These are phyloP conservation scores for Gelatoporia subvermispora DNA, from an alignment of 768 basidiomycete genomes.

Conservation along the genomic window DNA sequence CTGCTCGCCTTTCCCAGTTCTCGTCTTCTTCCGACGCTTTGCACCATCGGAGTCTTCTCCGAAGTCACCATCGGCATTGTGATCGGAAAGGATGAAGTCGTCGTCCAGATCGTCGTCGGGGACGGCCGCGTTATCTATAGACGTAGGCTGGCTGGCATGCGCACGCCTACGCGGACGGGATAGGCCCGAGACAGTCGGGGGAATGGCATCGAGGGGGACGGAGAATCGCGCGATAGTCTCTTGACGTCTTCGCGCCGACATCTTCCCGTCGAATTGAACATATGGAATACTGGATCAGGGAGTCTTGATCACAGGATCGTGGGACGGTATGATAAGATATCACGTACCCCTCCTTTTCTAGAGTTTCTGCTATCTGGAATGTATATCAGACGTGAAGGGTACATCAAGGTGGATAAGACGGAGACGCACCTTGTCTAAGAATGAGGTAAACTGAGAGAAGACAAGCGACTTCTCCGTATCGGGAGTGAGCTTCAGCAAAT, in stretches of 20 bases:
- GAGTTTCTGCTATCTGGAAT: conserved; percentile 58
- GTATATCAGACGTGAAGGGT: background rate
- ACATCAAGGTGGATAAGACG: background rate
- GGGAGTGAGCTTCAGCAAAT: conserved; percentile 67
- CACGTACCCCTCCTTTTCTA: conserved; percentile 61
- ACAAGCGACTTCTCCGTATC: conserved; percentile 74
- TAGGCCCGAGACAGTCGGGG: background rate
- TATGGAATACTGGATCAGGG: conserved; percentile 61
- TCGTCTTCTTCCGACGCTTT: conserved; percentile 18
- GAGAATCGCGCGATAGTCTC: conserved; percentile 73
- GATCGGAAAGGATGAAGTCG: conserved; percentile 22
- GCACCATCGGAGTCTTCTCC: conserved; percentile 10
- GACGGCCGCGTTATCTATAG: background rate
- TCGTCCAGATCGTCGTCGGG: conserved; percentile 19
- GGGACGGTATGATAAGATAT: background rate
- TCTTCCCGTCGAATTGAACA: conserved; percentile 79
- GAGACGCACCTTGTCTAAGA: conserved; percentile 63
- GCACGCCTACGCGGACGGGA: conserved; percentile 7
- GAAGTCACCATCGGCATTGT: conserved; percentile 20
- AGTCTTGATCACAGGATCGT: background rate
- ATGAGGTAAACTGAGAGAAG: conserved; percentile 87
- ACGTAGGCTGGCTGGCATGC: background rate
- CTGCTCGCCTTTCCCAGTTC: conserved; percentile 34
- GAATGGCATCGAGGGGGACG: conserved; percentile 46
- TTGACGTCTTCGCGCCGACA: conserved; percentile 74